Evolutionary conservation across 1,284 basidiomycete genomes (phyloP).

Genomic region (Athelia psychrophila): DNA sequence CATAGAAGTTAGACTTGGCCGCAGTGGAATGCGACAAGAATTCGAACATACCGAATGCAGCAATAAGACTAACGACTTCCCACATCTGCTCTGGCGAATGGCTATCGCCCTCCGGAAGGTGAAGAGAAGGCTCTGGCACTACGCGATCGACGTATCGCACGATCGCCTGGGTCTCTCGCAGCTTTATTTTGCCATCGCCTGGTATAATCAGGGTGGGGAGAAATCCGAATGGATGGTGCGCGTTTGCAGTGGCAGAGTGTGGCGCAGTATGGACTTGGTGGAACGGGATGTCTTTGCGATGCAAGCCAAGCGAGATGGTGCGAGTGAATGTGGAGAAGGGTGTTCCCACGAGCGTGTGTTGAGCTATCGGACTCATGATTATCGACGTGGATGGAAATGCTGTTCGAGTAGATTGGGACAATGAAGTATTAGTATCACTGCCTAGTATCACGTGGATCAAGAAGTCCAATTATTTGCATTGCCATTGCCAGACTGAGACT

Average conservation of each 20-base stretch:
- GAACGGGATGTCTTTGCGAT: conserved; percentile 23
- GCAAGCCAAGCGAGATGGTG: conserved; percentile 24
- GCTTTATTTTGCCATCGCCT: conserved; percentile 20
- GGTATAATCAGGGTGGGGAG: conserved; percentile 26
- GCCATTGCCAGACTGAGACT: too few species aligned
- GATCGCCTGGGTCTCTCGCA: conserved; percentile 26
- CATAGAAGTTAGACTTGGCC: not conserved
- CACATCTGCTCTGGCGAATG: conserved; percentile 26
- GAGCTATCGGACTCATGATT: too few species aligned
- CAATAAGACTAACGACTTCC: conserved; percentile 26
- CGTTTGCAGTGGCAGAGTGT: conserved; percentile 24
- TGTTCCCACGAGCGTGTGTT: conserved; percentile 25
- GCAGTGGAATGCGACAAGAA: not conserved
- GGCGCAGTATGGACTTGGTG: conserved; percentile 21
- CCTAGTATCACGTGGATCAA: too few species aligned
- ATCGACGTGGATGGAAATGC: too few species aligned
- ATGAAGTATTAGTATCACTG: too few species aligned
- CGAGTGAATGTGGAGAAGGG: conserved; percentile 33
- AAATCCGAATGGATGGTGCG: conserved; percentile 29
- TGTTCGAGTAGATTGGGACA: too few species aligned
- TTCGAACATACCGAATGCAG: conserved; percentile 18
- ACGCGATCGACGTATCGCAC: conserved; percentile 24
- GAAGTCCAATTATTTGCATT: too few species aligned
- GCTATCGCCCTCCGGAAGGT: conserved; percentile 16
- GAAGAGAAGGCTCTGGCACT: conserved; percentile 21